These are phyloP conservation scores for Xerocomellus amylosporus DNA, from an alignment of 768 basidiomycete species.

Conservation along the genomic window DNA sequence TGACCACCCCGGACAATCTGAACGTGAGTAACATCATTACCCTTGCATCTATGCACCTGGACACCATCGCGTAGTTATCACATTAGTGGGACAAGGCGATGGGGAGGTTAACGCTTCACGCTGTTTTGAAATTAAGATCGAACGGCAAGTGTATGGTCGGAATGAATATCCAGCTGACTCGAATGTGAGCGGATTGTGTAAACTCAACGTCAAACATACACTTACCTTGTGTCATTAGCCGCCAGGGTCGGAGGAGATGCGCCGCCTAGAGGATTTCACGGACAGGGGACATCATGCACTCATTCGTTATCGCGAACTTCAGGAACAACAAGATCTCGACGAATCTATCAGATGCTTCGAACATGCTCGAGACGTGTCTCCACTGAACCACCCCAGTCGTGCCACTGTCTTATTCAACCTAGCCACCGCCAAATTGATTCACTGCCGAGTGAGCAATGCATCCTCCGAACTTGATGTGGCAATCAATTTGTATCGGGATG, in stretches of 20 bases:
- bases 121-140: neutral
- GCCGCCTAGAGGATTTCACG: neutral
- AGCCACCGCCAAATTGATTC: neutral
- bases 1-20: neutral
- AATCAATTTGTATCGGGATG: neutral
- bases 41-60: neutral
- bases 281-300: neutral
- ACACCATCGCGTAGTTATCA: neutral
- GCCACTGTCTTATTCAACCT: conserved; percentile 10
- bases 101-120: too few species aligned
- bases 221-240: neutral
- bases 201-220: neutral
- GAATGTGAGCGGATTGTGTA: neutral
- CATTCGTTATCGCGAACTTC: neutral
- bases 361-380: conserved; percentile 10
- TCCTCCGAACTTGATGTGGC: neutral
- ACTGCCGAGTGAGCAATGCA: neutral
- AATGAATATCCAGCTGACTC: neutral
- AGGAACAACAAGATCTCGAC: conserved; percentile 10
- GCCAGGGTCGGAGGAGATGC: neutral
- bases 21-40: neutral
- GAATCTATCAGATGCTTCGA: conserved; percentile 17
- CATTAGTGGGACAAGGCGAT: neutral
- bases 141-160: neutral
- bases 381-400: conserved; percentile 14